Percentiles rank a stretch among this genome's conserved stretches.
Conservation (phyloP, 805 yeast genomes). For the Lipomyces chichibuensis region DNA sequence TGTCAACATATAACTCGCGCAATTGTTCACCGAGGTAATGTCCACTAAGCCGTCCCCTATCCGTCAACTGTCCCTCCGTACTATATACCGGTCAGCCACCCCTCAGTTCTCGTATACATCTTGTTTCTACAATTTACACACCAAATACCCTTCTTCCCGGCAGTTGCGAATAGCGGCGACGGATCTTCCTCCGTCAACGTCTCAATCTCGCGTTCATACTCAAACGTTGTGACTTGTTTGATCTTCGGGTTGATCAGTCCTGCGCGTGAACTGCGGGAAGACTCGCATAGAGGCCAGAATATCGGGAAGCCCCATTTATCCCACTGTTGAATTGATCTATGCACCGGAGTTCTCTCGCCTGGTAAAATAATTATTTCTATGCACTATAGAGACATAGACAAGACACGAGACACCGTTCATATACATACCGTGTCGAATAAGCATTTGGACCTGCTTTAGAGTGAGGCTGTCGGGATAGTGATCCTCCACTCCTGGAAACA, state of each 20-base stretch:
- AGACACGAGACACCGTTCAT: background rate
- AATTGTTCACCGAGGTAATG: constrained; percentile 29
- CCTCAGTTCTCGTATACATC: background rate
- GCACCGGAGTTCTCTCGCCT: constrained; percentile 34
- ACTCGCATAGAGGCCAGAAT: constrained; percentile 34
- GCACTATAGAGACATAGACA: background rate
- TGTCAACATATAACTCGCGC: constrained; percentile 33
- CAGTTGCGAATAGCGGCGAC: constrained; percentile 18
- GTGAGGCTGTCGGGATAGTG: constrained; percentile 25
- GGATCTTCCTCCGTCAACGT: constrained; percentile 17
- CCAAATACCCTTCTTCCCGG: constrained; percentile 25
- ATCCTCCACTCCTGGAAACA: constrained; percentile 16
- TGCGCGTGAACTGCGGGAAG: constrained; percentile 25
- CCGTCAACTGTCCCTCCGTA: constrained; percentile 35
- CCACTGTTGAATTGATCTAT: constrained; percentile 27
- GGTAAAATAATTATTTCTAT: background rate
- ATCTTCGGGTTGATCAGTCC: constrained; percentile 26
- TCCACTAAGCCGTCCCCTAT: constrained; percentile 32
- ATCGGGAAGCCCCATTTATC: constrained; percentile 35
- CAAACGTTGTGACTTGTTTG: constrained; percentile 20
- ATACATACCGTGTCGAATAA: constrained; percentile 32
- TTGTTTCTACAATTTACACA: background rate
- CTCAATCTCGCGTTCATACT: constrained; percentile 33
- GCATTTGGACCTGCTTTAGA: constrained; percentile 29
- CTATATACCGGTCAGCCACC: background rate